Evolutionary conservation across 768 basidiomycete genomes (phyloP).

Genomic region (Lyophyllum semitale): DNA sequence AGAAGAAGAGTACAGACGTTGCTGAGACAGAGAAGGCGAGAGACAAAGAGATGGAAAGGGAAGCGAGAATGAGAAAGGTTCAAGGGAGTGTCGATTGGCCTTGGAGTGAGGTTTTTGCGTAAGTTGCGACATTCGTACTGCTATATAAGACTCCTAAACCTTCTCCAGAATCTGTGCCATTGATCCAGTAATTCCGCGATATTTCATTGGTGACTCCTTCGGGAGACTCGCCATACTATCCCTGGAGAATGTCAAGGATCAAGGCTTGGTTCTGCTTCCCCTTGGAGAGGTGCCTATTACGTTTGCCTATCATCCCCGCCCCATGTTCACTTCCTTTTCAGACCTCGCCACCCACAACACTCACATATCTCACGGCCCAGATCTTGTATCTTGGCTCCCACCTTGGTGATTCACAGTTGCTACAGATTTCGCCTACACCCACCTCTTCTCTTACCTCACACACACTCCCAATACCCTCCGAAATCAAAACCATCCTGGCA

Average conservation of each 20-base stretch:
- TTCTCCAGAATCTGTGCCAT: conserved; percentile 46
- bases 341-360: conserved; percentile 70
- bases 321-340: conserved; percentile 26
- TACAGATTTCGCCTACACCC: conserved; percentile 57
- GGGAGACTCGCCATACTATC: conserved; percentile 73
- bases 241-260: conserved; percentile 42
- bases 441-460: conserved; percentile 38
- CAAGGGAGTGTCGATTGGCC: conserved; percentile 69
- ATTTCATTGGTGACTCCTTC: conserved; percentile 69
- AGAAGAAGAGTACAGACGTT: conserved; percentile 46
- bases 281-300: conserved; percentile 64
- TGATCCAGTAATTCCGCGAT: conserved; percentile 45
- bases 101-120: conserved; percentile 75
- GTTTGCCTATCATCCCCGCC: neutral
- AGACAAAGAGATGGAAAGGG: conserved; percentile 59
- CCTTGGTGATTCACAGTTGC: conserved; percentile 76
- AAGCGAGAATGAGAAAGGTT: conserved; percentile 54
- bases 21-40: conserved; percentile 47
- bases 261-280: conserved; percentile 55
- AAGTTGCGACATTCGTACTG: conserved; percentile 12
- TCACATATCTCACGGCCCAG: conserved; percentile 74
- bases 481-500: conserved; percentile 43
- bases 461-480: conserved; percentile 54
- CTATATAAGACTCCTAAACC: neutral
- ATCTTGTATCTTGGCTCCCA: conserved; percentile 81